Evolutionary conservation across 1,284 basidiomycete genomes (phyloP).

Genomic region (Thecaphora thlaspeos): DNA sequence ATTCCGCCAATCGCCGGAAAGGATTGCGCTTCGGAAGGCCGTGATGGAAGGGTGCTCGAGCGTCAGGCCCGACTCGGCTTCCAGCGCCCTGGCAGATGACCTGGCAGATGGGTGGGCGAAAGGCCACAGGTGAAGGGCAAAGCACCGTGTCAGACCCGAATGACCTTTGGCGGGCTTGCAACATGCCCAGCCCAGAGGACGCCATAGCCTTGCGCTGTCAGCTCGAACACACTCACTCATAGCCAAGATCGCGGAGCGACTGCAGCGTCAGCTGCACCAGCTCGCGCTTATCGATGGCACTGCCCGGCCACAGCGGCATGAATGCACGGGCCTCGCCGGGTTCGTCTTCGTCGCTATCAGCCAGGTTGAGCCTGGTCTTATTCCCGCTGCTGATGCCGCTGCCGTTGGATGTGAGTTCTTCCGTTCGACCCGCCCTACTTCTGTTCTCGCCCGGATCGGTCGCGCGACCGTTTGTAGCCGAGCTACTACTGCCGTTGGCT

Average conservation of each 20-base stretch:
- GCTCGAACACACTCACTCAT: slow-evolving; percentile 71
- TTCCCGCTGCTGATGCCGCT: not conserved
- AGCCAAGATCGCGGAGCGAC: slow-evolving; percentile 86
- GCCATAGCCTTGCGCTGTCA: no score
- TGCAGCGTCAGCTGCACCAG: slow-evolving; percentile 87
- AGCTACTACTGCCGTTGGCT: not conserved
- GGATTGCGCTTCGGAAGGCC: slow-evolving; percentile 76
- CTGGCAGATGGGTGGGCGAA: no score
- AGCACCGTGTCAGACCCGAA: no score
- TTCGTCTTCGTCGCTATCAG: slow-evolving; percentile 11
- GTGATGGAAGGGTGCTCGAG: slow-evolving; percentile 78
- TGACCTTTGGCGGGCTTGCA: no score
- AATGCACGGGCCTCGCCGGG: slow-evolving; percentile 10
- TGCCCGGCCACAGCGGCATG: slow-evolving; percentile 21
- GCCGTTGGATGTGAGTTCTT: not conserved
- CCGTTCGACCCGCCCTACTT: no score
- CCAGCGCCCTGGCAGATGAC: slow-evolving; percentile 80
- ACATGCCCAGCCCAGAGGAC: no score
- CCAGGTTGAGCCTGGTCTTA: not conserved
- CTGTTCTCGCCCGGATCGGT: no score
- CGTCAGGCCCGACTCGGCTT: slow-evolving; percentile 86
- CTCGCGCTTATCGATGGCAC: slow-evolving; percentile 70
- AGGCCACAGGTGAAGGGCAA: no score
- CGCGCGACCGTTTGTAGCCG: not conserved
- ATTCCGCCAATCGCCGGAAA: slow-evolving; percentile 79